A percentile compares a stretch with the other conserved stretches of the same genome.
Conservation (phyloP, 805 yeast genomes). For the Ogataea siamensis region DNA sequence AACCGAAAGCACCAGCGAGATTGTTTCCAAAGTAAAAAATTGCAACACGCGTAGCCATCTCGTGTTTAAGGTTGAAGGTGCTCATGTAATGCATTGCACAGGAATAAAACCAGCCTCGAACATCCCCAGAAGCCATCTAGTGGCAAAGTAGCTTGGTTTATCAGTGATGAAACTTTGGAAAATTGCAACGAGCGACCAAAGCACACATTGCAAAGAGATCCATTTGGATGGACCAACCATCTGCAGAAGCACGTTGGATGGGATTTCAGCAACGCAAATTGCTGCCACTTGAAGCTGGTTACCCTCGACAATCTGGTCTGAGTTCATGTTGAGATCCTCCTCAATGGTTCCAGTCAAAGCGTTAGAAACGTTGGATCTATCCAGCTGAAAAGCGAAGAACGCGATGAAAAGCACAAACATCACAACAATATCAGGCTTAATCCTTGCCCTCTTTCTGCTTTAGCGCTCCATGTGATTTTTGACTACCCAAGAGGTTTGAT, state of each 20-base stretch:
- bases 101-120: conserved; percentile 37
- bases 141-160: conserved; percentile 11
- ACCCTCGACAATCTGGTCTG: conserved; percentile 3
- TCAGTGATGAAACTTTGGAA: conserved; percentile 2
- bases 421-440: conserved; percentile 1
- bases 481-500: conserved; percentile 2
- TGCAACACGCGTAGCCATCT: conserved; percentile 35
- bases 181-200: conserved; percentile 27
- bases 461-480: conserved; percentile 2
- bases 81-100: conserved; percentile 35
- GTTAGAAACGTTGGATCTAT: conserved; percentile 47
- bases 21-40: conserved; percentile 35
- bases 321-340: conserved; percentile 35
- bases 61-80: conserved; percentile 36
- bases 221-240: conserved; percentile 38
- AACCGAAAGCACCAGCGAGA: conserved; percentile 36
- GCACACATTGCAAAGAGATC: conserved; percentile 44
- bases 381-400: conserved; percentile 26
- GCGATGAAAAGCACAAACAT: conserved; percentile 2
- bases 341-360: conserved; percentile 47
- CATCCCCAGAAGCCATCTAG: conserved; percentile 37
- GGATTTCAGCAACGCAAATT: conserved; percentile 2
- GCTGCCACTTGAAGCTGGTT: conserved; percentile 3
- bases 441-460: conserved; percentile 2
- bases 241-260: conserved; percentile 2